These are phyloP conservation scores for Leptographium galeiforme DNA, from an alignment of 2,329 filamentous ascomycete genomes.

Conservation along the genomic window DNA sequence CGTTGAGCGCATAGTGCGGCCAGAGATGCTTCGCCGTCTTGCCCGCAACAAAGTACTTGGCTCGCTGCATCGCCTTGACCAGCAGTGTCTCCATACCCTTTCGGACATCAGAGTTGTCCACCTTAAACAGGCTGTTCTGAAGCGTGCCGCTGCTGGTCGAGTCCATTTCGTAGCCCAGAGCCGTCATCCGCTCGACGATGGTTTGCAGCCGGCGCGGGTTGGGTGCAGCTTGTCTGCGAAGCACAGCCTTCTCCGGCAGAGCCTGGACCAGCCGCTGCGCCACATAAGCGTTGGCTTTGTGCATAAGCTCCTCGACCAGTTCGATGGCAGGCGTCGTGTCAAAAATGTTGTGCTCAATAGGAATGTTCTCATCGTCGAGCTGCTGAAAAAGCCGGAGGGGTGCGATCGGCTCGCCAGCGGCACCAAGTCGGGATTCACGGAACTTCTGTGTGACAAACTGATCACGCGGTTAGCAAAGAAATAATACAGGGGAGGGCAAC, in stretches of 20 bases:
- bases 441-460: slow-evolving; percentile 76
- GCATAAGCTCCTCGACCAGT: slow-evolving; percentile 85
- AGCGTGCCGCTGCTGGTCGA: slow-evolving; percentile 77
- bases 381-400: slow-evolving; percentile 83
- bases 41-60: slow-evolving; percentile 83
- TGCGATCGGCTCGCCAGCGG: slow-evolving; percentile 65
- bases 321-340: slow-evolving; percentile 81
- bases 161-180: slow-evolving; percentile 82
- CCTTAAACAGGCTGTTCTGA: slow-evolving; percentile 89
- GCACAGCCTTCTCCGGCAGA: slow-evolving; percentile 81
- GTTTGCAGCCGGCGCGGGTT: slow-evolving; percentile 81
- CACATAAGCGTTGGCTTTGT: slow-evolving; percentile 83
- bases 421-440: slow-evolving; percentile 72
- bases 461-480: slow-evolving; percentile 13
- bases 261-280: slow-evolving; percentile 69
- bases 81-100: slow-evolving; percentile 97
- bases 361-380: slow-evolving; percentile 94
- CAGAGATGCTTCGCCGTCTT: slow-evolving; percentile 66
- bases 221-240: slow-evolving; percentile 74
- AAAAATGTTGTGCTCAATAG: slow-evolving; percentile 92
- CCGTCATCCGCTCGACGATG: slow-evolving; percentile 85
- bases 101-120: slow-evolving; percentile 76
- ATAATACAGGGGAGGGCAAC: slow-evolving; percentile 12
- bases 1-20: slow-evolving; percentile 82
- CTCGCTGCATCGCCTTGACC: slow-evolving; percentile 89